Evolutionary conservation across 345 rosid genomes (phyloP), one percentile per base, ranked within the genome.

Genomic region (Eucalyptus caleyi): DNA sequence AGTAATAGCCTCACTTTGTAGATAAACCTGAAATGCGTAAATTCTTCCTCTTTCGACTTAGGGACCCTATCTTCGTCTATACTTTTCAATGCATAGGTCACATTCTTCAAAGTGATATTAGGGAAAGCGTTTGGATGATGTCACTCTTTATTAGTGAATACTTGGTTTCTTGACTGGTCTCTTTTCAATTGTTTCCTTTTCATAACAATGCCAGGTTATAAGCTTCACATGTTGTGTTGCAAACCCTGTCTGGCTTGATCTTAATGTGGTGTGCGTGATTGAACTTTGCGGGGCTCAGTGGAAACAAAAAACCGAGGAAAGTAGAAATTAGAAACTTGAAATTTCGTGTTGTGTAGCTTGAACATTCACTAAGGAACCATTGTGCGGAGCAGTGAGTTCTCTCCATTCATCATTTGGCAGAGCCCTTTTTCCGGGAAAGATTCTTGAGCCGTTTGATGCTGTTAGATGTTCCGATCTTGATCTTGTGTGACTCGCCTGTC

Each of bases 371-470:
- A 56, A 37, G 82, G 23, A 72, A 37, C 82, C 14, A 7, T 69
- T 6, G 14, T 19, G 23, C 5, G 45, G 45, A 72, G 83, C 82
- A 37, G 82, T 69, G 82, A 37, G 82, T 72, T 72, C 45, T 37
- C 8, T 37, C 15, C 45, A 19, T 19, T 45, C 87, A 51, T 90
- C 62, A 87, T 85, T 87, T 87, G 85, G 50, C 14, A 50, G 94
- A 60, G 65, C 88, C 89, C 82, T 94, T 96, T 89, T 89, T 92
- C 56, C 87, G 93, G 89, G 94, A 94, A 69, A 89, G 93, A 88
- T 77, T 92, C 90, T 95, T 94, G 92, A 94, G 91, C 97, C 99
- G 95, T 91, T 93, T 95, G 90, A 96, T 87, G 91, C 96, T 91
- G 88, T 50, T 91, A 88, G 93, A 86, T 54, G 92, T 91, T 44